Percentiles rank a stretch among this genome's conserved stretches.
phyloP scores from a whole-genome alignment of 108 stramenopile genomes.

The Fragilaria crotonensis region DNA sequence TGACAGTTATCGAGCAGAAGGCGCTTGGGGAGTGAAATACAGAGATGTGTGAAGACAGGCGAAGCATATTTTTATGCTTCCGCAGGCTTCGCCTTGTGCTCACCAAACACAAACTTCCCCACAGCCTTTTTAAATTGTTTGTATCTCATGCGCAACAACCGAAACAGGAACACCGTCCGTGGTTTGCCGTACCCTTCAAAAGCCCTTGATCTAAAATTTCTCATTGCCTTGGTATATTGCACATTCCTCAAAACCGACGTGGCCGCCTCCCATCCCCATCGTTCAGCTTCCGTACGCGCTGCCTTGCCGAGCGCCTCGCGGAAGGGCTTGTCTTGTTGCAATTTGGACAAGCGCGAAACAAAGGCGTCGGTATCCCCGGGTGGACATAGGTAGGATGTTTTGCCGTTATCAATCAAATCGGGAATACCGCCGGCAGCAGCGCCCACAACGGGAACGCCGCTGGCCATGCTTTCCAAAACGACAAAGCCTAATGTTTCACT shows the following conservation, averaged over 20 bases:
- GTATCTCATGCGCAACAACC: conserved; percentile 40
- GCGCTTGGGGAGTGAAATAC: too few relatives aligned
- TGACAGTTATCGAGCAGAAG: too few relatives aligned
- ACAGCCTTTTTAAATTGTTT: too few relatives aligned
- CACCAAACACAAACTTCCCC: background rate
- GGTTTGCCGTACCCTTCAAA: conserved; percentile 71
- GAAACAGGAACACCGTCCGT: conserved; percentile 42
- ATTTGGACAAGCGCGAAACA: conserved; percentile 37
- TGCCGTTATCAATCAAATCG: conserved; percentile 60
- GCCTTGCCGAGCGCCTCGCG: conserved; percentile 51
- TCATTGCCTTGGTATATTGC: conserved; percentile 78
- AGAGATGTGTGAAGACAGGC: too few relatives aligned
- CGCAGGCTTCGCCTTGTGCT: too few relatives aligned
- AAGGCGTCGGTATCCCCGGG: conserved; percentile 48
- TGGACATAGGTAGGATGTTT: conserved; percentile 58
- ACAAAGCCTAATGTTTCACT: conserved; percentile 86
- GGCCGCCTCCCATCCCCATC: conserved; percentile 87
- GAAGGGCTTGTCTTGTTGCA: conserved; percentile 35
- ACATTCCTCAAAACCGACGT: conserved; percentile 74
- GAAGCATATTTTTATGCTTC: too few relatives aligned
- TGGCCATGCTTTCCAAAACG: conserved; percentile 87
- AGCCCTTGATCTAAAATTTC: conserved; percentile 74
- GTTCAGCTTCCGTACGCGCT: conserved; percentile 72
- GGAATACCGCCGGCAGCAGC: conserved; percentile 74
- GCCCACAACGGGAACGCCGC: conserved; percentile 82